Evolutionary conservation across 148 eudicot genomes (phyloP), one percentile per base, ranked within the genome.

Genomic region (Bassia scoparia): DNA sequence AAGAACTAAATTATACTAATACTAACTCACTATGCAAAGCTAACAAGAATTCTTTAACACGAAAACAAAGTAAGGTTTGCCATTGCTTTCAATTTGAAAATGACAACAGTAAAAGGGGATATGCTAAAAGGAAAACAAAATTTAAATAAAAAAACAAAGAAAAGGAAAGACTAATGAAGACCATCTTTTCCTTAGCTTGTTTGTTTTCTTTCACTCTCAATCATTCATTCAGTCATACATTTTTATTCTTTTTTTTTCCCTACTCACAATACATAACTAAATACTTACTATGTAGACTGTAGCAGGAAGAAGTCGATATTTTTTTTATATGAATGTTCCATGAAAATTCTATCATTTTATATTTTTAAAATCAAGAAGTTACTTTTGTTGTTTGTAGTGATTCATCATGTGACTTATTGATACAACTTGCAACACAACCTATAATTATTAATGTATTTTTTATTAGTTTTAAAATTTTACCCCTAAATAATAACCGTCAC

Each of bases 51-150:
- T 61, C 26, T n/a, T 21, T 21, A 27, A 50, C 35, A 59, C 7
- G 24, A 49, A 33, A 63, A 54, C 10, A 44, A 70, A 56, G 43
- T n/a, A 46, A 35, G 55, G 72, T 75, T 55, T 69, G 69, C 52
- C 68, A 62, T 62, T 60, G 62, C 67, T 59, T 69, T 64, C 72
- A 75, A 46, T 44, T 60, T 75, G 79, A 71, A 75, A 75, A 80
- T 80, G 82, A 80, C 82, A 71, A 75, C 69, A 71, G 75, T 80
- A 71, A 80, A 71, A 80, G 79, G 79, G 68, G 73, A 49, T 58
- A 41, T 70, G 70, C 62, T 70, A 80, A 75, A 79, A 75, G 74
- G 72, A 67, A 64, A 65, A 9, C 7, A 3, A 16, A 52, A 41
- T 41, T 41, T 41, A 26, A 9, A 46, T 46, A 50, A 60, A 48